Percentiles rank a stretch among this genome's conserved stretches.
Conservation (phyloP, 164 flowering plant species). For the Tetrastigma voinierianum region DNA sequence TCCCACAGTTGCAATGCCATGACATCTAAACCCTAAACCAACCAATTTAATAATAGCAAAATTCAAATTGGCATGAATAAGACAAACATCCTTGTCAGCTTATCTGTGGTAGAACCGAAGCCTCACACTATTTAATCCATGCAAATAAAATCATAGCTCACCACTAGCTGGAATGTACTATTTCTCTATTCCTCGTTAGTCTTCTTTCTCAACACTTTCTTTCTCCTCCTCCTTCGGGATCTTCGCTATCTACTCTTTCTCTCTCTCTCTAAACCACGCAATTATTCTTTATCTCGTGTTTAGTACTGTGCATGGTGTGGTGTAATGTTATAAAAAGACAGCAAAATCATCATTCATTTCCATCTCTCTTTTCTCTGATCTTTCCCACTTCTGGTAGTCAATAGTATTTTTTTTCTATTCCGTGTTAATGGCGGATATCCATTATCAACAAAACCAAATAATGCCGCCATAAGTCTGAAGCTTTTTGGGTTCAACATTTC, state of each 20-base stretch:
- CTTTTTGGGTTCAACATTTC: no score
- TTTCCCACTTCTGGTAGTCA: background rate
- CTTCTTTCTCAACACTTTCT: constrained; percentile 8
- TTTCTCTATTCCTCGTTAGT: background rate
- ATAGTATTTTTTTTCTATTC: background rate
- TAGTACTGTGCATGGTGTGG: background rate
- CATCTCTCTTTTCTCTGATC: background rate
- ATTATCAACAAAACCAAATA: background rate
- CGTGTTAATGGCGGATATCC: constrained; percentile 6
- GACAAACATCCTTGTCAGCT: no score
- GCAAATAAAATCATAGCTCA: no score
- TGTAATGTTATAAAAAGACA: background rate
- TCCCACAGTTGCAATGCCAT: no score
- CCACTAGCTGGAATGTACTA: no score
- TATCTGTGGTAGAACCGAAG: no score
- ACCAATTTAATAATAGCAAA: no score
- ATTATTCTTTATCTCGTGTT: background rate
- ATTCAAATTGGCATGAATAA: no score
- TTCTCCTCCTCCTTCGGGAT: constrained; percentile 5
- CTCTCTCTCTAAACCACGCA: background rate
- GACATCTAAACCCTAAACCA: no score
- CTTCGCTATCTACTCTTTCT: constrained; percentile 8
- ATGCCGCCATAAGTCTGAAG: background rate
- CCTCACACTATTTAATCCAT: no score
- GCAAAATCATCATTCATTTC: background rate